Evolutionary conservation across 495 filamentous ascomycete species (phyloP), one percentile per base, ranked within the genome.

Genomic region (Durotheca rogersii): DNA sequence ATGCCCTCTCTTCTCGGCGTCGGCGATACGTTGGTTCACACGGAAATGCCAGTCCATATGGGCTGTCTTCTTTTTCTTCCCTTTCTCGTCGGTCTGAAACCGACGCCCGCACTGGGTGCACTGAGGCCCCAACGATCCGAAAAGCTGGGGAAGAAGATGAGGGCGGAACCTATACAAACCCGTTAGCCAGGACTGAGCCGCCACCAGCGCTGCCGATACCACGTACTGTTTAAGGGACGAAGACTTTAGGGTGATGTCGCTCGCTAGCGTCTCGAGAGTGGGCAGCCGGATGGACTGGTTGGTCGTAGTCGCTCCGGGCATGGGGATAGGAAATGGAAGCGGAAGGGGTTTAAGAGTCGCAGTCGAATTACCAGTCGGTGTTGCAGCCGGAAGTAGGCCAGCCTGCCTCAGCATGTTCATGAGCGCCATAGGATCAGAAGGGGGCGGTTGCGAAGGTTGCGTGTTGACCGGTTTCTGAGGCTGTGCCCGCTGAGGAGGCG

Each of bases 31-130:
- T 65, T 89, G 87, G 64, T 96, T 92, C 2, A 92, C 92, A 20
- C 84, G 81, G 73, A 98, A 98, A 67, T 98, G 93, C 93, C 92
- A 97, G 66, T 98, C 93, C 67, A 96, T 78, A 70, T 98, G 93
- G 1, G 87, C 81, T n/a, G 86, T 85, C 69, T 97, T 97, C 70
- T 84, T 84, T 60, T 81, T 80, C 51, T 82, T 86, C 19, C 90
- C 92, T 54, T 89, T 80, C 34, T 87, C 85, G 17, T 84, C 86
- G 15, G 81, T 75, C 23, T 75, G 74, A 64, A 97, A 98, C 3
- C 93, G 85, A 25, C 89, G 83, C 39, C 91, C 93, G 72, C 93
- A 98, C 29, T 91, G 91, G 17, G 81, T 85, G 66, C 93, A 98
- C 51, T 88, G 83, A 47, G 90, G 87, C 4, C 92, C 87, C 29